Evolutionary conservation across 495 filamentous ascomycete species (phyloP), one percentile per base, ranked within the genome.

Genomic region (Geopyxis carbonaria): DNA sequence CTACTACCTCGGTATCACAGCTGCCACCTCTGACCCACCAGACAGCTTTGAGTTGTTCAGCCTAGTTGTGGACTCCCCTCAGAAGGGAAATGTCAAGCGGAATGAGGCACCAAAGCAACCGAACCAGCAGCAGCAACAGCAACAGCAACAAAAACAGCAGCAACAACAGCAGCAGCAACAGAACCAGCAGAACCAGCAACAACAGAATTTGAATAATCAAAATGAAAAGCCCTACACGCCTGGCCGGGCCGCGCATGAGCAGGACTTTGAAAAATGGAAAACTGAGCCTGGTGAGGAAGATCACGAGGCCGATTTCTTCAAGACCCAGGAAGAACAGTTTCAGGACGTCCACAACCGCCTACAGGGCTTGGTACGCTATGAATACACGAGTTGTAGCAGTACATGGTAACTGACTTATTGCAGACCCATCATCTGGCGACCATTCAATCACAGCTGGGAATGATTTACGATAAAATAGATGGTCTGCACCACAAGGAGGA

Each of bases 21-120:
- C 87, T 22, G 80, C 78, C 3, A 84, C 82, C 5, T 81, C 83
- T 20, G 85, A 94, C 43, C 85, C 71, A 47, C 82, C 89, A 0
- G 89, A 97, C 57, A 91, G 83, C 20, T 93, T 93, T 56, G 89
- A 97, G 59, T 58, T 89, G 44, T 87, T 84, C 66, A 92, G 87
- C 49, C 72, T 95, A 50, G 61, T 80, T 25, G 66, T 86, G 24
- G 67, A 73, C 53, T 71, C 57, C 14, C 38, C 29, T 18, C 38
- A 19, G 48, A 56, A 16, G 34, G 31, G 19, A 15, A 11, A 5
- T 7, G 15, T 20, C 36, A 23, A n/a, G 8, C 10, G 62, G 68
- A 29, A 61, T 16, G 48, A 57, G 19, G 31, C 35, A 10, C 28
- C 38, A 30, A n/a, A 35, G 21, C 33, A 38, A 52, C 46, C 48